Evolutionary conservation across 768 basidiomycete genomes (phyloP), one percentile per base, ranked within the genome.

Genomic region (Russula olivacea): DNA sequence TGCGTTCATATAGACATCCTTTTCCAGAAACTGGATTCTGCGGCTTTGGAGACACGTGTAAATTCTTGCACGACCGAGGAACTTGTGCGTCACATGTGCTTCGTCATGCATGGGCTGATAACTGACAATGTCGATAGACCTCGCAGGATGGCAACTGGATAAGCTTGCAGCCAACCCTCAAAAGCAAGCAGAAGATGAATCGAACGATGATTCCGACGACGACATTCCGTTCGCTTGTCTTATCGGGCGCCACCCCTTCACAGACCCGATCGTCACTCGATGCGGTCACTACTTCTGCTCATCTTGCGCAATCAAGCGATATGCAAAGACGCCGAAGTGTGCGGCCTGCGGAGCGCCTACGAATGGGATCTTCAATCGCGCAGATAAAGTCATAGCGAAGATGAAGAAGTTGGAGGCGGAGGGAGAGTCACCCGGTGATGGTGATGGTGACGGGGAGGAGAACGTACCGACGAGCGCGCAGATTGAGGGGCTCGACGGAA

Each of bases 101-200:
- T 61, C 52, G 23, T 66, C 34, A 49, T 67, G 32, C 64, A 68
- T 55, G 68, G 41, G 61, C 55, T 43, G 41, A 56, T 55, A 23
- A 21, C 34, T 58, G 34, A 40, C 40, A 23, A 57, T 34, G 47
- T 38, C 59, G 61, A 61, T 66, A 93, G 91, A 99, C 77, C 83
- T 98, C n/a, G 88, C 89, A 5, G 97, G 97, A 48, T 99, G 97
- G 97, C 96, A 99, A 76, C 80, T 99, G 60, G 97, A 99, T 78
- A 91, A 94, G 74, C 78, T 94, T 59, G 90, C 92, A 30, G 91
- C 87, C 69, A 87, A 81, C 71, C 79, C 87, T n/a, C 79, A 79
- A 72, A 85, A 81, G 74, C 78, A 83, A 67, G 80, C 64, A 48
- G 77, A 74, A 41, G 84, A 81, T 36, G 84, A 85, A 53, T 85